Evolutionary conservation across 1,284 basidiomycete species (phyloP), one percentile per base, ranked within the genome.

Genomic region (Trichosporon ovoides): DNA sequence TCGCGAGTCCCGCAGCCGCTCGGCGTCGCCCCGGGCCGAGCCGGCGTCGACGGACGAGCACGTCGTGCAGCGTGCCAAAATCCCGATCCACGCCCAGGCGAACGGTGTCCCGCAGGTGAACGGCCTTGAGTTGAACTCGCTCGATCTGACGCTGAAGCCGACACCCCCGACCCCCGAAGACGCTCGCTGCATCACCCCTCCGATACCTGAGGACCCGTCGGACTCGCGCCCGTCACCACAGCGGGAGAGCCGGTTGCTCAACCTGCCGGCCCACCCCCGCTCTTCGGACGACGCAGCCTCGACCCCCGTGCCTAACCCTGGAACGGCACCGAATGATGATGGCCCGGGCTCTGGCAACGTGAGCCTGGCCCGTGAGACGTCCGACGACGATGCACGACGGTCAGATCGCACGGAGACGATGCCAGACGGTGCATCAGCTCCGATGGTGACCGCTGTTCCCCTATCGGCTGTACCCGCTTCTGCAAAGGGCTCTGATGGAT

Each of bases 71-170:
- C 43, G 43, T 6, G 43, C 28, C 43, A 48, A 48, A 16, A 48
- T 48, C 43, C 43, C 43, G 22, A 48, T 48, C 43, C 24, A 48
- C 22, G 43, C 28, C 16, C 6, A 22, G 9, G 43, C 24, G 24
- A 22, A 48, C 28, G 16, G 22, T 14, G 14, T 22, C 2, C 38
- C 38, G 38, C 38, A 43, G 6, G 38, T 43, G 20, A 43, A 43
- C 43, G 43, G 43, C 6, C 43, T 48, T 16, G 43, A 48, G 10
- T 14, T 48, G 43, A 48, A 48, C 43, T 16, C 43, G 7, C 43
- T 48, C 28, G 43, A 48, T 7, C 43, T 48, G 24, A 48, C 43
- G 43, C 43, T 48, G 11, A 48, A 48, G 43, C 43, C 43, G 43
- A 48, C 43, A 3, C 43, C 43, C 16, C 43, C 43, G 43, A 48